Evolutionary conservation across 768 basidiomycete genomes (phyloP).

Genomic region (Psilocybe tampanensis): DNA sequence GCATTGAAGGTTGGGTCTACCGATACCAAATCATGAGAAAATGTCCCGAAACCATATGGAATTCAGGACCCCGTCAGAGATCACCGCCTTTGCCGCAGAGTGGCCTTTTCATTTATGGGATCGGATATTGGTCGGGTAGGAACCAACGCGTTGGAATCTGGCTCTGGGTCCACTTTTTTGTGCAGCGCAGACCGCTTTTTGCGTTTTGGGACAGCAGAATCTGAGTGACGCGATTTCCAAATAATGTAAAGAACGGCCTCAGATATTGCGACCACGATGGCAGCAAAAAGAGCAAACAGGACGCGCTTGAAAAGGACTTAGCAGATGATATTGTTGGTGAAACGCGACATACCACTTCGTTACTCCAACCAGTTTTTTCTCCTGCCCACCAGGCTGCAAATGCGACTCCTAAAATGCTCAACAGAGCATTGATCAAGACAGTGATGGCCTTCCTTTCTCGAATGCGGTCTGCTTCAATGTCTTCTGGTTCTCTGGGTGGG

Average conservation of each 20-base stretch:
- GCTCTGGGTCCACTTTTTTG: constrained; percentile 39
- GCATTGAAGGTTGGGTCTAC: constrained; percentile 51
- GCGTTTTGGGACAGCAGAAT: constrained; percentile 24
- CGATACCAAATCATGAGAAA: constrained; percentile 24
- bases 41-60: neutral
- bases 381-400: constrained; percentile 77
- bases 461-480: constrained; percentile 44
- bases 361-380: constrained; percentile 58
- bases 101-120: constrained; percentile 11
- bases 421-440: constrained; percentile 67
- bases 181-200: constrained; percentile 25
- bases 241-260: constrained; percentile 74
- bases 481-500: constrained; percentile 48
- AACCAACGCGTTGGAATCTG: constrained; percentile 9
- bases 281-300: constrained; percentile 60
- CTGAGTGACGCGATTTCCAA: constrained; percentile 55
- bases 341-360: constrained; percentile 69
- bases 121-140: constrained; percentile 12
- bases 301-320: constrained; percentile 46
- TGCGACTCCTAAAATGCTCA: constrained; percentile 70
- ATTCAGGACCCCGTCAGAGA: neutral
- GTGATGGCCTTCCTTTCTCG: constrained; percentile 70
- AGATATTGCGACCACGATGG: constrained; percentile 67
- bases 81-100: constrained; percentile 33
- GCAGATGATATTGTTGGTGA: neutral